Evolutionary conservation across 129 eudicot genomes (phyloP), one percentile per base, ranked within the genome.

Genomic region (Centrapalus pauciflorus): DNA sequence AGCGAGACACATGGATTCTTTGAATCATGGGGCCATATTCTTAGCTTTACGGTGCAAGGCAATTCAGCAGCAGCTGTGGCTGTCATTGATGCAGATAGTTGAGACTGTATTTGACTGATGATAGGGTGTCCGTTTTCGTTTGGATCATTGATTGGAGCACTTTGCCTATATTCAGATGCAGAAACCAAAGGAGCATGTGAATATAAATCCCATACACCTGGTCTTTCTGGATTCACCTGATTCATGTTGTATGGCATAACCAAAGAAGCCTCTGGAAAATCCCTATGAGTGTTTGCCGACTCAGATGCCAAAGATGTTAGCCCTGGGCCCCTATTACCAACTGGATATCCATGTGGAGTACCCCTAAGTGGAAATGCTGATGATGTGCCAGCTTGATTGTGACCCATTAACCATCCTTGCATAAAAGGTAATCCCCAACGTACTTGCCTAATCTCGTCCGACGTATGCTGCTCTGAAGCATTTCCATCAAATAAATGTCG

Each of bases 341-440:
- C 66, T 16, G 76, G 35, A 73, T 65, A 48, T 60, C 78, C 82
- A 41, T 49, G 83, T 45, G 69, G 37, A 30, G 27, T 58, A 64
- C 76, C 64, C 61, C 72, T 69, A 41, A 45, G 52, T 54, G 90
- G 85, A 28, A 71, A 72, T 61, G 34, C 48, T 19, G 82, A 64
- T 37, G 81, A 71, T 23, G 75, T 66, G 43, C 77, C 78, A n/a
- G 72, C 85, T 82, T 85, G 91, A 26, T 73, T 73, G 61, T 86
- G 93, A 71, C 88, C 93, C 71, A 82, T 77, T 65, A 86, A 70
- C 93, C 93, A 86, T 37, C 93, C 93, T 74, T 82, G 93, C 80
- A 82, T 75, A 24, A 86, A 86, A 5, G 86, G 86, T 61, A 85
- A 59, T 66, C 82, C 92, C 88, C 88, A 86, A 55, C 76, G 75